Percentiles rank a stretch among this genome's conserved stretches.
Evolutionary conservation across 768 basidiomycete genomes (phyloP).

Genomic region (Inosperma sp.): DNA sequence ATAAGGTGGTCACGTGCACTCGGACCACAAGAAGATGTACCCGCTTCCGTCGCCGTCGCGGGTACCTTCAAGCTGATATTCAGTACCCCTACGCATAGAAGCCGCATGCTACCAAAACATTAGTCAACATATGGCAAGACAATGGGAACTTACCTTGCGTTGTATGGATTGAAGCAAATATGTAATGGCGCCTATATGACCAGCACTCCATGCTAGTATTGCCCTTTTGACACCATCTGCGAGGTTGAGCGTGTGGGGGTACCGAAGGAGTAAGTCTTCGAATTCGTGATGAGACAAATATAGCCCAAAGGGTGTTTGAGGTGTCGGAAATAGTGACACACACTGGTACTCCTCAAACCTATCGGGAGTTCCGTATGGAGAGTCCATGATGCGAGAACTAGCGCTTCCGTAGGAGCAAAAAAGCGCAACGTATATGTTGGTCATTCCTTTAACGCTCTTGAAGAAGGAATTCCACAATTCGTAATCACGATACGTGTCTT

Average conservation of each 20-base stretch:
- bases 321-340: background rate
- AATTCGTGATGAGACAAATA: background rate
- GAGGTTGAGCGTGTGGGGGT: constrained; percentile 1
- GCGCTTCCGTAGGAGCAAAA: background rate
- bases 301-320: background rate
- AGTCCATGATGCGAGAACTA: background rate
- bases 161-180: constrained; percentile 6
- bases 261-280: background rate
- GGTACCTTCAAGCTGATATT: background rate
- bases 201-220: background rate
- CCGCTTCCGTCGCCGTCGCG: no score
- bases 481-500: background rate
- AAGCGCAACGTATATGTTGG: constrained; percentile 2
- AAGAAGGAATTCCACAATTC: constrained; percentile 6
- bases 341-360: background rate
- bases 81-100: background rate
- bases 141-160: background rate
- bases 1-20: no score
- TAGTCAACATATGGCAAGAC: background rate
- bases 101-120: background rate
- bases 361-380: background rate
- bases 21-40: no score
- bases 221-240: constrained; percentile 1
- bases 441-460: background rate
- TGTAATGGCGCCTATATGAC: constrained; percentile 1